Conservation (phyloP, 768 basidiomycete genomes). For the Pleurotus ostreatus region DNA sequence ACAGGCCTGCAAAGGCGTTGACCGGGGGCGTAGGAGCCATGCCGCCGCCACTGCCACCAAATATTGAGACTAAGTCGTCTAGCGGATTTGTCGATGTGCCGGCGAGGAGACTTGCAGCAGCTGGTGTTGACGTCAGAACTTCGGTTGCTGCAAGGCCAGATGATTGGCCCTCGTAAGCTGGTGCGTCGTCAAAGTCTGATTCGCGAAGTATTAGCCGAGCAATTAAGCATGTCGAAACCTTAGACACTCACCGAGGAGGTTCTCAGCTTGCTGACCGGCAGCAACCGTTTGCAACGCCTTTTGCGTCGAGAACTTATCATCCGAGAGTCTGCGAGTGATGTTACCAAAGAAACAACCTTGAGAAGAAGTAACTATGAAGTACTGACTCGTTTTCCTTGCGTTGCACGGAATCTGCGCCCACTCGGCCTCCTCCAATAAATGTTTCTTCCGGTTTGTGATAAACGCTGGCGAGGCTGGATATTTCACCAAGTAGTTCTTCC, state of each 20-base stretch:
- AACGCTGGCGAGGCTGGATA: conserved; percentile 87
- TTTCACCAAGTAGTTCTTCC: conserved; percentile 88
- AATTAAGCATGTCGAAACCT: background rate
- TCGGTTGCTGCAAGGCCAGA: conserved; percentile 78
- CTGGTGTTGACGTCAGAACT: conserved; percentile 65
- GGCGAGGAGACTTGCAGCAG: conserved; percentile 68
- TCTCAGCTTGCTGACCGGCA: conserved; percentile 90
- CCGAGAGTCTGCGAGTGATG: conserved; percentile 38
- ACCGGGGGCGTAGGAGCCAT: conserved; percentile 15
- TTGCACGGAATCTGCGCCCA: conserved; percentile 78
- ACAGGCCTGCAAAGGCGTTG: conserved; percentile 14
- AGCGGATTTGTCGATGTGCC: conserved; percentile 86
- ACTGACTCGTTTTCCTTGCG: conserved; percentile 59
- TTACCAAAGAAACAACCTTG: background rate
- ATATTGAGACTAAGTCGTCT: conserved; percentile 92
- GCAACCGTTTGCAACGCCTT: conserved; percentile 91
- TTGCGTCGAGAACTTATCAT: conserved; percentile 70
- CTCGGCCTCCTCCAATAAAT: conserved; percentile 87
- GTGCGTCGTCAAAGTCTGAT: conserved; percentile 79
- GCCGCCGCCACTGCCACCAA: conserved; percentile 49
- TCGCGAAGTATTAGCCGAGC: background rate
- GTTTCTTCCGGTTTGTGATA: conserved; percentile 98
- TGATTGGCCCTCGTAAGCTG: conserved; percentile 56
- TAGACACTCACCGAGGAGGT: conserved; percentile 56
- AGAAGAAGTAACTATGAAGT: background rate